Evolutionary conservation across 2,329 filamentous ascomycete species (phyloP).

Genomic region (Colletotrichum sublineola): DNA sequence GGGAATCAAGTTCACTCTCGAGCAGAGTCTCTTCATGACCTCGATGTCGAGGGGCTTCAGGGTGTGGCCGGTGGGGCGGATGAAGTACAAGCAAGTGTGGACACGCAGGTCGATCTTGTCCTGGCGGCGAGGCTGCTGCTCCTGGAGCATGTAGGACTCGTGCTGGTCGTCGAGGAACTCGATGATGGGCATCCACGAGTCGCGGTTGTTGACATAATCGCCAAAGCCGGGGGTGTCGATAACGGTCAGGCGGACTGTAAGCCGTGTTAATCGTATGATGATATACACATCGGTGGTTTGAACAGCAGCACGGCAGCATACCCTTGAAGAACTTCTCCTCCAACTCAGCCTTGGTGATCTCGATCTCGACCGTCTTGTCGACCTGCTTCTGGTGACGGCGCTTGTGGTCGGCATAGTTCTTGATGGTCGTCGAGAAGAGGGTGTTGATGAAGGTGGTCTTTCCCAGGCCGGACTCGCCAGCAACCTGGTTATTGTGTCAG

Average conservation of each 20-base stretch:
- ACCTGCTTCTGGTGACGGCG: conserved; percentile 99
- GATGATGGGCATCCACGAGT: conserved; percentile 99
- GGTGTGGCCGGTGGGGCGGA: conserved; percentile 97
- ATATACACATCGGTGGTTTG: conserved; percentile 1
- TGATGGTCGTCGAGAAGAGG: conserved; percentile 99
- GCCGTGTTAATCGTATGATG: conserved; percentile 37
- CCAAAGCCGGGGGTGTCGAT: conserved; percentile 99
- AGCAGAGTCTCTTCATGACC: conserved; percentile 99
- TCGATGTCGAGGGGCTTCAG: conserved; percentile 99
- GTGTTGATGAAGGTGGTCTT: conserved; percentile 99
- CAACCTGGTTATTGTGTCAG: conserved; percentile 72
- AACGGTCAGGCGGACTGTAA: conserved; percentile 92
- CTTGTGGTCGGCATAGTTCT: conserved; percentile 99
- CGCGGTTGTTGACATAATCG: conserved; percentile 99
- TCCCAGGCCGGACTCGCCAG: conserved; percentile 97
- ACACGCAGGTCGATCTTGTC: conserved; percentile 99
- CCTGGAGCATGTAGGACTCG: conserved; percentile 99
- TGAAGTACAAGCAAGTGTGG: conserved; percentile 98
- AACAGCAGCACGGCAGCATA: conserved; percentile 58
- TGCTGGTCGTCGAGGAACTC: conserved; percentile 99
- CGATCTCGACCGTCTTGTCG: conserved; percentile 99
- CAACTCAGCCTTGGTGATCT: conserved; percentile 99
- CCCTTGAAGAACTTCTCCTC: conserved; percentile 99
- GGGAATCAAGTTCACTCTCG: conserved; percentile 97
- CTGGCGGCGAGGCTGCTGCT: conserved; percentile 96